A percentile compares a stretch with the other conserved stretches of the same genome.
phyloP scores from a whole-genome alignment of 1,139 yeast genomes.

The Debaryomycetaceae sp. region DNA sequence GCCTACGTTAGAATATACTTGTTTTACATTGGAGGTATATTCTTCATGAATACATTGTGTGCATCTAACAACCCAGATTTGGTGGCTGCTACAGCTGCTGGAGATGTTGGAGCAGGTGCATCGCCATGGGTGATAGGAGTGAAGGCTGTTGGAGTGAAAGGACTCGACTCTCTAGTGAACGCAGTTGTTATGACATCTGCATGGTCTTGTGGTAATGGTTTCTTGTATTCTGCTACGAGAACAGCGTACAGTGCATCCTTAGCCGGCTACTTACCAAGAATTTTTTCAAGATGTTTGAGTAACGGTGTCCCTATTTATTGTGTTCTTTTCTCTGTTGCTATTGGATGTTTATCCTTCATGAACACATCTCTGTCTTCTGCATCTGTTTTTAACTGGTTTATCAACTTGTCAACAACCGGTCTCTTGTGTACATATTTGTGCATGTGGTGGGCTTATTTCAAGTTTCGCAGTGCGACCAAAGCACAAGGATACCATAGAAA shows the following conservation, averaged over 20 bases:
- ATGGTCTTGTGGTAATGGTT: slow-evolving; percentile 40
- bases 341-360: slow-evolving; percentile 29
- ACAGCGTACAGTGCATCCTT: slow-evolving; percentile 33
- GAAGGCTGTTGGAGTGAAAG: slow-evolving; percentile 31
- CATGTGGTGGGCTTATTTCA: slow-evolving; percentile 47
- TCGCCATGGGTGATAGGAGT: slow-evolving; percentile 43
- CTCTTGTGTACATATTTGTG: slow-evolving; percentile 50
- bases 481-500: slow-evolving; percentile 29
- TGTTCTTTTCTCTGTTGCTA: slow-evolving; percentile 19
- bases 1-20: slow-evolving; percentile 31
- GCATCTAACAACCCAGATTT: slow-evolving; percentile 31
- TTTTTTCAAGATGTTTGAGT: slow-evolving; percentile 29
- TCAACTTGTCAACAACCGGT: slow-evolving; percentile 45
- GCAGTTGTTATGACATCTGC: slow-evolving; percentile 34
- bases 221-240: slow-evolving; percentile 34
- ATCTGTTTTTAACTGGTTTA: slow-evolving; percentile 37
- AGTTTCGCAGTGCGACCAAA: slow-evolving; percentile 29
- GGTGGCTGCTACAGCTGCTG: slow-evolving; percentile 20
- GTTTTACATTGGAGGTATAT: slow-evolving; percentile 38
- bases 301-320: slow-evolving; percentile 37
- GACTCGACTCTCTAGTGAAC: slow-evolving; percentile 34
- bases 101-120: slow-evolving; percentile 25
- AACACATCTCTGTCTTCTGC: slow-evolving; percentile 24
- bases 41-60: slow-evolving; percentile 34
- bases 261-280: slow-evolving; percentile 36